phyloP scores from a whole-genome alignment of 192 early-diverging fungal genomes.

The Chytriomyces confervae region DNA sequence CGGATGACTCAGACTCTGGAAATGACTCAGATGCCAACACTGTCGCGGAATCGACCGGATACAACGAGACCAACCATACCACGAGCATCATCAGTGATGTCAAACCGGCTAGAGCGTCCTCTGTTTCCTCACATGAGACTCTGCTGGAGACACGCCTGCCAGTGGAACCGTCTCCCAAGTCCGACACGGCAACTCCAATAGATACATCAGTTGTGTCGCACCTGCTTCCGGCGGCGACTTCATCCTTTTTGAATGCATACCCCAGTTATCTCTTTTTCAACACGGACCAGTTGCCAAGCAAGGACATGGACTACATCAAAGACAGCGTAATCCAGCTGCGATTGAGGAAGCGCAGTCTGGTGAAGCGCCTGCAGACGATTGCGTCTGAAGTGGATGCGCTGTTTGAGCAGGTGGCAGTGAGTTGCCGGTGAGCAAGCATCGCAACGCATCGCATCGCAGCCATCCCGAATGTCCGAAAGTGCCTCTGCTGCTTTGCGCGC shows the following conservation, averaged over 20 bases:
- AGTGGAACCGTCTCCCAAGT: not conserved
- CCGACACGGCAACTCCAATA: not conserved
- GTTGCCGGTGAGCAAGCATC: not conserved
- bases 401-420: constrained; percentile 11
- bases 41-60: not conserved
- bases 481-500: not conserved
- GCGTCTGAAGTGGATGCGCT: constrained; percentile 11
- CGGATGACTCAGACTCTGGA: not conserved
- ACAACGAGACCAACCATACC: not conserved
- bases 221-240: not conserved
- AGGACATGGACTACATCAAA: constrained; percentile 12
- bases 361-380: constrained; percentile 19
- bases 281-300: constrained; percentile 14
- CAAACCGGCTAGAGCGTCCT: not conserved
- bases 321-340: constrained; percentile 2
- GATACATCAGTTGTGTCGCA: not conserved
- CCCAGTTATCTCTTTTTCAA: constrained; percentile 24
- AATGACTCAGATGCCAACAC: not conserved
- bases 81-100: not conserved
- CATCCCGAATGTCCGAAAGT: not conserved
- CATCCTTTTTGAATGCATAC: constrained; percentile 18
- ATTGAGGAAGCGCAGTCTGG: constrained; percentile 8
- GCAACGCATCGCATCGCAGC: not conserved
- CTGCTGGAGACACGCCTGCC: not conserved
- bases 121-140: not conserved